Evolutionary conservation across 2,329 filamentous ascomycete genomes (phyloP).

Genomic region (Emergomyces pasteurianus): DNA sequence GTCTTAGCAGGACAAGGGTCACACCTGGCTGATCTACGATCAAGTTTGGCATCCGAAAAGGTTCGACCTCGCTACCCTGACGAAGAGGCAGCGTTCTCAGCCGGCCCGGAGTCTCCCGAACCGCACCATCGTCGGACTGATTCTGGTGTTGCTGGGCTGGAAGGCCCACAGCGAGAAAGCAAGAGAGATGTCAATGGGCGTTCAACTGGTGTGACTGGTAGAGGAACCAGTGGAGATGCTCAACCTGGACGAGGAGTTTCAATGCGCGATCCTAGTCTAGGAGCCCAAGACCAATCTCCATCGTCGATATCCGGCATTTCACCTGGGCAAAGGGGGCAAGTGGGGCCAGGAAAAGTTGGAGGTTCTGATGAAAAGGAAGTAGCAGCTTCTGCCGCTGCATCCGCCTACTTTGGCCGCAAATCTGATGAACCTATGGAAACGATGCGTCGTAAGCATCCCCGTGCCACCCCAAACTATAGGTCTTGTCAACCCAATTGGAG

Average conservation of each 20-base stretch:
- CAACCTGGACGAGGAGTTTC: not conserved
- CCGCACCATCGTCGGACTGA: not conserved
- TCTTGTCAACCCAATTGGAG: not conserved
- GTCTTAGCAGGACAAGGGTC: not conserved
- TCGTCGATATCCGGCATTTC: not conserved
- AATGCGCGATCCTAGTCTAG: not conserved
- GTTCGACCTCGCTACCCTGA: not conserved
- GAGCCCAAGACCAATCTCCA: not conserved
- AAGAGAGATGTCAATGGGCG: conserved; percentile 28
- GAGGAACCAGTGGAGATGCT: not conserved
- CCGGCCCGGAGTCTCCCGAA: not conserved
- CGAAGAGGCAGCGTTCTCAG: not conserved
- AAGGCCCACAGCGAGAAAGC: not conserved
- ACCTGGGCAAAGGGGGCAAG: not conserved
- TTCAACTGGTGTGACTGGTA: not conserved
- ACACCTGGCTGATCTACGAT: not conserved
- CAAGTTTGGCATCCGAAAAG: conserved; percentile 10
- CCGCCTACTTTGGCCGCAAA: conserved; percentile 6
- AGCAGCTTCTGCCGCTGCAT: conserved; percentile 7
- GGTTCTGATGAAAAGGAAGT: conserved; percentile 4
- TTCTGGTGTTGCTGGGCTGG: not conserved
- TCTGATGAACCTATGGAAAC: not conserved
- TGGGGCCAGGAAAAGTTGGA: not conserved
- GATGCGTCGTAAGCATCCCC: not conserved
- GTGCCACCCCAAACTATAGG: not conserved